Conservation (phyloP, 768 basidiomycete genomes). For the Austroboletus eburneus region DNA sequence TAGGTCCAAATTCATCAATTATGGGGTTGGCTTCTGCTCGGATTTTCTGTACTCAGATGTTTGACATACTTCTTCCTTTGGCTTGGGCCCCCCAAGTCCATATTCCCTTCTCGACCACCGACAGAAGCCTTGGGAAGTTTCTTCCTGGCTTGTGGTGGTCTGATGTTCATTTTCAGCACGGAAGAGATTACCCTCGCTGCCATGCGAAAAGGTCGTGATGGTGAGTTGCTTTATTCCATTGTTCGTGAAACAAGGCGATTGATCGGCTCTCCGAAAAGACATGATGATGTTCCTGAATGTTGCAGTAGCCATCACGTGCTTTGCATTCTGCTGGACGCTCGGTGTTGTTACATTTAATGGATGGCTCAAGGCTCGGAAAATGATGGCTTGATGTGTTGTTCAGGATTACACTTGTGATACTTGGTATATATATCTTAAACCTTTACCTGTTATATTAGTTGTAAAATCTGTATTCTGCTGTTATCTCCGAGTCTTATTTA, state of each 20-base stretch:
- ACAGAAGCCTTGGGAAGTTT: conserved; percentile 89
- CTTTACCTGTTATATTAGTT: too few species aligned
- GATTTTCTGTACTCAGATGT: conserved; percentile 73
- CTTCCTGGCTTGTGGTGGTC: conserved; percentile 81
- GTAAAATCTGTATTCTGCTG: too few species aligned
- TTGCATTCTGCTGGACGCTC: conserved; percentile 83
- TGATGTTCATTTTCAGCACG: conserved; percentile 85
- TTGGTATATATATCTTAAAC: background rate
- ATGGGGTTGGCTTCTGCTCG: conserved; percentile 86
- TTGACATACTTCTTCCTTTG: conserved; percentile 95
- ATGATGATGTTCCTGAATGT: conserved; percentile 89
- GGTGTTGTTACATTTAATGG: conserved; percentile 77
- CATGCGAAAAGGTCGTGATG: conserved; percentile 87
- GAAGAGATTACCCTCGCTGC: conserved; percentile 89
- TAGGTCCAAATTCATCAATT: conserved; percentile 88
- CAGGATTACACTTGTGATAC: background rate
- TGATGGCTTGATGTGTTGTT: conserved; percentile 11
- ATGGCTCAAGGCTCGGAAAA: conserved; percentile 55
- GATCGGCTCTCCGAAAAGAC: conserved; percentile 38
- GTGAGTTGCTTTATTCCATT: conserved; percentile 34
- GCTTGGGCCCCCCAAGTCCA: conserved; percentile 76
- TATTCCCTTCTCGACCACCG: conserved; percentile 89
- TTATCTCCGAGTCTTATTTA: too few species aligned
- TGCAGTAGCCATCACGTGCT: conserved; percentile 80
- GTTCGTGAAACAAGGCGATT: conserved; percentile 1